Percentiles rank a stretch among this genome's conserved stretches.
These are phyloP conservation scores for Cryptosporidium parvum DNA, from an alignment of 169 alveolate species.

Conservation along the genomic window DNA sequence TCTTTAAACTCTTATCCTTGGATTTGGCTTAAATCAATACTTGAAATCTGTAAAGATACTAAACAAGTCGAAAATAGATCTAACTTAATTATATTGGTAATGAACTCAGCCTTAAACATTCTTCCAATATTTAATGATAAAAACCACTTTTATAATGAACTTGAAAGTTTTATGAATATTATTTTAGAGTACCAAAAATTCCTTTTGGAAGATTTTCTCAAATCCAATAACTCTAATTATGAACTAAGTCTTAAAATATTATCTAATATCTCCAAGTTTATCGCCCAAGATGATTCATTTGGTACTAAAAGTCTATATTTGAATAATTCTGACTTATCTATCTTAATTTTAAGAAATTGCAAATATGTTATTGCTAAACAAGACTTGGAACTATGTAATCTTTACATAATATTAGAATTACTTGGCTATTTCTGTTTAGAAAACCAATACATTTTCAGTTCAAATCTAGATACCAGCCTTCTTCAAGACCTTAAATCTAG, in stretches of 20 bases:
- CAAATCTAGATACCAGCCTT: neutral
- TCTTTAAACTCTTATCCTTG: neutral
- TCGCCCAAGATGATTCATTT: neutral
- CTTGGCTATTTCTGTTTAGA: neutral
- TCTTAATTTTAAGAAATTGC: neutral
- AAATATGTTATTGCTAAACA: neutral
- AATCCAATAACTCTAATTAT: neutral
- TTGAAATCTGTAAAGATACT: neutral
- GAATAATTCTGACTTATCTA: neutral
- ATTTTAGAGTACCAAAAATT: neutral
- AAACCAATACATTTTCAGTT: no score
- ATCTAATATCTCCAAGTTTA: neutral
- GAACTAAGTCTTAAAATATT: neutral
- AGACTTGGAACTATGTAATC: neutral
- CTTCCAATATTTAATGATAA: neutral
- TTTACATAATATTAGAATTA: no score
- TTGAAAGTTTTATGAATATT: neutral
- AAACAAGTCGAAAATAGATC: neutral
- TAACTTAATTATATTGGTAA: neutral
- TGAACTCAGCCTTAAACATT: neutral
- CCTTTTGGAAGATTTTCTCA: neutral
- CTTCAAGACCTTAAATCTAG: neutral
- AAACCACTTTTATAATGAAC: no score
- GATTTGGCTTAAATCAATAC: neutral
- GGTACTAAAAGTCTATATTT: neutral